A percentile compares a stretch with the other conserved stretches of the same genome.
These are phyloP conservation scores for Saturnispora diversa DNA, from an alignment of 805 yeast genomes.

Conservation along the genomic window DNA sequence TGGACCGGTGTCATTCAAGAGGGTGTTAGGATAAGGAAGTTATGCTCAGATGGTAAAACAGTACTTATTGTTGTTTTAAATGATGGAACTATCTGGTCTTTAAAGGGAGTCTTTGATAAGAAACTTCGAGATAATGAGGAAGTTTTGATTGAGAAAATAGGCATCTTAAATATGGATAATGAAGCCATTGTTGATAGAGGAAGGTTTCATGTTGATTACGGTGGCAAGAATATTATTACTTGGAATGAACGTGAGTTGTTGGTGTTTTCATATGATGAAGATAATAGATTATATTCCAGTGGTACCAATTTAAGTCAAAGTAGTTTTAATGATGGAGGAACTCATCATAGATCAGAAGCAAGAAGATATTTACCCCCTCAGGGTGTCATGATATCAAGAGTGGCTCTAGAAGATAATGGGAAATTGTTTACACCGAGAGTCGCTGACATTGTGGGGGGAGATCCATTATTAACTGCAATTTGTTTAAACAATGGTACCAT, in stretches of 20 bases:
- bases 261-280: conserved; percentile 18
- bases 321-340: conserved; percentile 1
- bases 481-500: conserved; percentile 35
- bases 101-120: conserved; percentile 17
- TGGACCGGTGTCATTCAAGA: not conserved
- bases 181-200: conserved; percentile 4
- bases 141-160: conserved; percentile 8
- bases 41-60: conserved; percentile 27
- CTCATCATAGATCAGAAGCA: conserved; percentile 5
- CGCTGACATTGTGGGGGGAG: conserved; percentile 23
- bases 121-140: conserved; percentile 11
- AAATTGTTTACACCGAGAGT: conserved; percentile 15
- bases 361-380: conserved; percentile 5
- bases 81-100: conserved; percentile 21
- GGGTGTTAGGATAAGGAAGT: conserved; percentile 15
- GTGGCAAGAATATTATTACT: conserved; percentile 22
- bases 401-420: conserved; percentile 22
- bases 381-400: conserved; percentile 16
- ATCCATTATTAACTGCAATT: conserved; percentile 26
- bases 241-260: conserved; percentile 17
- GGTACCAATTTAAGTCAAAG: conserved; percentile 7
- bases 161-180: conserved; percentile 5
- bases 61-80: conserved; percentile 20
- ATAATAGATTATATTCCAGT: not conserved
- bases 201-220: conserved; percentile 27